phyloP scores from a whole-genome alignment of 1,139 yeast genomes.

The Taiozyma sp. region DNA sequence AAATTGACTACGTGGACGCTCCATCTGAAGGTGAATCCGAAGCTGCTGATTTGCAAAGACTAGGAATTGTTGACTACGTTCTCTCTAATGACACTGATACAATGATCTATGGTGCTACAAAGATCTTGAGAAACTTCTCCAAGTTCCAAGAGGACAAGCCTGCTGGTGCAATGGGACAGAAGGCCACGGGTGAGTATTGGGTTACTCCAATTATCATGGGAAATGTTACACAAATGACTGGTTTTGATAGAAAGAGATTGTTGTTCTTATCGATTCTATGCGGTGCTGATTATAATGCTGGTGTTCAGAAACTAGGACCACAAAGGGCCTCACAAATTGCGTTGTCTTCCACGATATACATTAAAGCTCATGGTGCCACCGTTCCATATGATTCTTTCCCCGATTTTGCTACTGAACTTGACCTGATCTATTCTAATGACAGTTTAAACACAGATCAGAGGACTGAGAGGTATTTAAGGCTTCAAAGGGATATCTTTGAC shows the following conservation, averaged over 20 bases:
- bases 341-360: constrained; percentile 25
- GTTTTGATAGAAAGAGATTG: constrained; percentile 37
- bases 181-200: constrained; percentile 22
- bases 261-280: constrained; percentile 47
- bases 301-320: constrained; percentile 47
- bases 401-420: constrained; percentile 25
- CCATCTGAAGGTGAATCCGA: constrained; percentile 89
- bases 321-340: constrained; percentile 38
- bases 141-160: constrained; percentile 40
- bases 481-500: constrained; percentile 26
- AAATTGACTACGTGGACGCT: constrained; percentile 46
- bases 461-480: constrained; percentile 17
- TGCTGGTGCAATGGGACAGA: constrained; percentile 25
- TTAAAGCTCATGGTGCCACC: constrained; percentile 9
- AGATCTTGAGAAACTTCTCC: constrained; percentile 52
- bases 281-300: constrained; percentile 67
- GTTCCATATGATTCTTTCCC: constrained; percentile 19
- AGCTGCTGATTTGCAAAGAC: constrained; percentile 58
- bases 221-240: constrained; percentile 19
- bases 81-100: constrained; percentile 73
- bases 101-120: constrained; percentile 66
- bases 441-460: constrained; percentile 16
- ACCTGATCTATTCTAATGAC: constrained; percentile 19
- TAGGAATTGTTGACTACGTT: constrained; percentile 66
- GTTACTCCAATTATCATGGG: constrained; percentile 28